Base-by-base conservation (phyloP, 73 alveolate species). In the Blepharisma stoltei region DNA sequence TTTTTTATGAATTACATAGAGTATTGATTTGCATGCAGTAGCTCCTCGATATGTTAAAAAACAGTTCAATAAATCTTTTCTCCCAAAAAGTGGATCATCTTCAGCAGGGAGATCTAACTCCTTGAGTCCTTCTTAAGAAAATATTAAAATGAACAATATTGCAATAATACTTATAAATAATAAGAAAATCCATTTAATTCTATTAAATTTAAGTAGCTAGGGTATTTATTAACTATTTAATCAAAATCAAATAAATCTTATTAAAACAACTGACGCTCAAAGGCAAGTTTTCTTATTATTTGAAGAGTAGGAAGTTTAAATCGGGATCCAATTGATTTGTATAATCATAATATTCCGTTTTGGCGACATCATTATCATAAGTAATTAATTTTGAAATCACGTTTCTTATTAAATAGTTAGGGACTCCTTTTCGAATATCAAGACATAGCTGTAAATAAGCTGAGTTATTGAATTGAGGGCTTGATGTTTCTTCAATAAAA, bases 81-180 rank as follows among this genome's bases (percentile, higher is more conserved):
- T 52, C n/a, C 66, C 66, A 52, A 52, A 52, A 52, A 52, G 23
- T 14, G 66, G 66, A 2, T 52, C 66, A 52, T 14, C 27, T 52
- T 11, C 23, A 11, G 66, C 66, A 14, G 66, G 66, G 66, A 52
- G 66, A 20, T 52, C 23, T 14, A n/a, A n/a, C n/a, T n/a, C n/a
- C n/a, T n/a, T n/a, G n/a, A n/a, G n/a, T n/a, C n/a, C n/a, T n/a
- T n/a, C n/a, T n/a, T n/a, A n/a, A n/a, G n/a, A n/a, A n/a, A n/a
- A n/a, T n/a, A n/a, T n/a, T n/a, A n/a, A n/a, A n/a, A n/a, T n/a
- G n/a, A n/a, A n/a, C n/a, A n/a, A n/a, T n/a, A n/a, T n/a, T n/a
- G n/a, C n/a, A n/a, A n/a, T n/a, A n/a, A n/a, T n/a, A n/a, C n/a
- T n/a, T n/a, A n/a, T n/a, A n/a, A n/a, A n/a, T n/a, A n/a, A n/a